These are phyloP conservation scores for Tuber melanosporum DNA, from an alignment of 495 filamentous ascomycete species.

Conservation along the genomic window DNA sequence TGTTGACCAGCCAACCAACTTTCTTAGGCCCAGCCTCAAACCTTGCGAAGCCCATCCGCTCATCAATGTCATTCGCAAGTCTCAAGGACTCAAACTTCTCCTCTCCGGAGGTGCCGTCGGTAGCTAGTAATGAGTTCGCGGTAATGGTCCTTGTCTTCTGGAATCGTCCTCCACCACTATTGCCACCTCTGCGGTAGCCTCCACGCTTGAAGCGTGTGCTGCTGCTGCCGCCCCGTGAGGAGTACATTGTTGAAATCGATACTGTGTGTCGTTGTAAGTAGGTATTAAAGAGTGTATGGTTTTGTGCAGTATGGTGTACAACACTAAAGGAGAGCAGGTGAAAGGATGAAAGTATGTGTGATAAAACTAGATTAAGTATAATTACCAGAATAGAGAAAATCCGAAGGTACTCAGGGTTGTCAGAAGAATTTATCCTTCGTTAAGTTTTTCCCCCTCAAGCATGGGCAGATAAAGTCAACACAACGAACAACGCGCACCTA, in stretches of 20 bases:
- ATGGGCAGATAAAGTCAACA: neutral
- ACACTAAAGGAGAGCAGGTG: neutral
- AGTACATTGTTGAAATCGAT: slow-evolving; percentile 19
- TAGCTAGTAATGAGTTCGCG: slow-evolving; percentile 61
- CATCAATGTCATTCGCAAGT: slow-evolving; percentile 85
- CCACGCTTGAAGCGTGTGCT: slow-evolving; percentile 41
- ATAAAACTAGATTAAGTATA: neutral
- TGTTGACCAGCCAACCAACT: slow-evolving; percentile 89
- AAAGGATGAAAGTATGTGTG: neutral
- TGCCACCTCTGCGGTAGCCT: slow-evolving; percentile 46
- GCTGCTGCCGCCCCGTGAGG: slow-evolving; percentile 13
- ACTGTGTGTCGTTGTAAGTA: neutral
- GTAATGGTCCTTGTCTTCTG: slow-evolving; percentile 65
- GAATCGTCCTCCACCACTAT: slow-evolving; percentile 39
- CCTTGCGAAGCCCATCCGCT: slow-evolving; percentile 83
- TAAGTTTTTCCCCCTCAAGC: neutral
- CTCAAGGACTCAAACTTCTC: slow-evolving; percentile 74
- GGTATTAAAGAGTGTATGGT: neutral
- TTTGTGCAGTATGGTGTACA: neutral
- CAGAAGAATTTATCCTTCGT: neutral
- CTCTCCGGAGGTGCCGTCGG: slow-evolving; percentile 78
- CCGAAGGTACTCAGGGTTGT: neutral
- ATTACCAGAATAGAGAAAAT: neutral
- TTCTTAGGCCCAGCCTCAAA: slow-evolving; percentile 83
- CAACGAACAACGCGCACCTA: neutral